Percentiles rank a stretch among this genome's conserved stretches.
phyloP scores from a whole-genome alignment of 768 basidiomycete species.

The Artomyces pyxidatus region DNA sequence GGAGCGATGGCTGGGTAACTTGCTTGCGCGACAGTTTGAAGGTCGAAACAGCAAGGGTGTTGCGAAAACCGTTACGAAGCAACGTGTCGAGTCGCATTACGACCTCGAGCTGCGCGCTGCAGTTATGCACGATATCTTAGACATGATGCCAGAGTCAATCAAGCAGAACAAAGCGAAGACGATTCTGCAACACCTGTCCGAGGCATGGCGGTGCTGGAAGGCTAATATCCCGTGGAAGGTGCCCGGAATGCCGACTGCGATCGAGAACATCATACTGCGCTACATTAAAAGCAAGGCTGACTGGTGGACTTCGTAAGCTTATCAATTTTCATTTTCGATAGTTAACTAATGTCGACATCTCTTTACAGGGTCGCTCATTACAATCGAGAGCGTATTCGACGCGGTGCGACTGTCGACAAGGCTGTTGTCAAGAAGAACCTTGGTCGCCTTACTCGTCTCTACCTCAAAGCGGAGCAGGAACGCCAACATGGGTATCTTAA shows the following conservation, averaged over 20 bases:
- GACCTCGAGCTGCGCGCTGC: conserved; percentile 96
- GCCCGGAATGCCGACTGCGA: conserved; percentile 98
- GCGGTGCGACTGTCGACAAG: conserved; percentile 96
- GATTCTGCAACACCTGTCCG: conserved; percentile 94
- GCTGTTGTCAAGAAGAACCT: conserved; percentile 99
- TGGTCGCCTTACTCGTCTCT: conserved; percentile 93
- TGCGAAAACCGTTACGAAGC: conserved; percentile 98
- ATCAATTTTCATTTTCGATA: background rate
- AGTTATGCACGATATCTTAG: conserved; percentile 99
- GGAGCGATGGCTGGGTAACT: conserved; percentile 94
- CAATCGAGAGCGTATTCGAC: conserved; percentile 94
- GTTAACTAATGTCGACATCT: conserved; percentile 8
- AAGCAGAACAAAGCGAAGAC: conserved; percentile 99
- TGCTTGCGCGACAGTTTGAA: conserved; percentile 97
- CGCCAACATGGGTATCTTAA: conserved; percentile 97
- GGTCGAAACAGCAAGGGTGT: conserved; percentile 94
- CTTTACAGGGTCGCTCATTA: conserved; percentile 79
- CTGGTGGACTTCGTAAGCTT: conserved; percentile 87
- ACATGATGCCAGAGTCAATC: conserved; percentile 99
- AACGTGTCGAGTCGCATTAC: conserved; percentile 97
- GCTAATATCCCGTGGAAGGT: conserved; percentile 99
- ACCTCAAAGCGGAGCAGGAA: conserved; percentile 98
- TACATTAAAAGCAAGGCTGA: conserved; percentile 99
- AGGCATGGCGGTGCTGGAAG: conserved; percentile 98
- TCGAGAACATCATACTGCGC: conserved; percentile 97